Evolutionary conservation across 208 protist species (phyloP).

Genomic region (Endotrypanum monterogeii): DNA sequence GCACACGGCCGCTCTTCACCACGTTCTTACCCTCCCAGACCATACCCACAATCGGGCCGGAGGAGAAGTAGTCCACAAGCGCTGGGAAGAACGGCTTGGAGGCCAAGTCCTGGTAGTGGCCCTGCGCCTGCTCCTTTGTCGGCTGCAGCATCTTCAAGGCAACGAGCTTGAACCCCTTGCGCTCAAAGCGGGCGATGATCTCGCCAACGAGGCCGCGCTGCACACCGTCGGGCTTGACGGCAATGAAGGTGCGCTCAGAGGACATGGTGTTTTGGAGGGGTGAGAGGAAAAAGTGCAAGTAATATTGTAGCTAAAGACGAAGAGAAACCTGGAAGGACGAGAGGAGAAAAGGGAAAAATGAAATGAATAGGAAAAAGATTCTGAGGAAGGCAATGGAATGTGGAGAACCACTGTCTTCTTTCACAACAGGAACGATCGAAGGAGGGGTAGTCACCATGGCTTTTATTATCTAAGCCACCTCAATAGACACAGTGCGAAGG

Average conservation of each 20-base stretch:
- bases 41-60: slow-evolving; percentile 97
- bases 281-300: neutral
- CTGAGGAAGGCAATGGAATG: neutral
- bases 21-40: slow-evolving; percentile 97
- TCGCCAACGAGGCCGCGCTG: slow-evolving; percentile 94
- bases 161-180: slow-evolving; percentile 96
- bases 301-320: neutral
- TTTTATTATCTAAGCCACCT: neutral
- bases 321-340: neutral
- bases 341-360: neutral
- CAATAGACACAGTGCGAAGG: neutral
- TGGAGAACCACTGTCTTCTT: neutral
- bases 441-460: neutral
- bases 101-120: slow-evolving; percentile 90
- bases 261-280: slow-evolving; percentile 38
- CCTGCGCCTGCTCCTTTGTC: slow-evolving; percentile 79
- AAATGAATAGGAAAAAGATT: slow-evolving; percentile 1
- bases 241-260: slow-evolving; percentile 95
- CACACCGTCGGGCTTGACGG: slow-evolving; percentile 95
- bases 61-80: slow-evolving; percentile 95
- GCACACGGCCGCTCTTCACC: slow-evolving; percentile 91
- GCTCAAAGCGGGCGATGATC: slow-evolving; percentile 96
- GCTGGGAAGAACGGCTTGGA: slow-evolving; percentile 94
- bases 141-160: slow-evolving; percentile 93
- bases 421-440: neutral